Evolutionary conservation across 345 rosid genomes (phyloP), one percentile per base, ranked within the genome.

Genomic region (Luvunga scandens): DNA sequence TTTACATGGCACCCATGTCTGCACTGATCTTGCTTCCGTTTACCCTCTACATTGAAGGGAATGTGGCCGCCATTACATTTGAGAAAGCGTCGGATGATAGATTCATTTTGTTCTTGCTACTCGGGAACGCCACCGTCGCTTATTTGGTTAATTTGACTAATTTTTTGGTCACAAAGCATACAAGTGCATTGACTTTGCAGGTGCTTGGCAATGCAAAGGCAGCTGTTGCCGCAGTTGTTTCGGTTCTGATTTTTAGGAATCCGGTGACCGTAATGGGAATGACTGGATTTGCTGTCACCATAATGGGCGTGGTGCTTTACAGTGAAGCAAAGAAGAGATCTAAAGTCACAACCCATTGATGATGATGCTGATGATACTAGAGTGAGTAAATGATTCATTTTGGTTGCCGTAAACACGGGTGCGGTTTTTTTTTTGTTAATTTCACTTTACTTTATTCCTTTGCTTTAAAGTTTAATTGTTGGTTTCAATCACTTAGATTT

Each of bases 261-360:
- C 99, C 99, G 70, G 99, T 96, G 79, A 92, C 95, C 0, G 88
- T 85, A 67, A 96, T 96, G 98, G 99, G 99, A 30, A 81, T 92
- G 75, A 80, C 98, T 1, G 99, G 99, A 50, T 96, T 96, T 28
- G 98, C 87, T 0, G 97, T 91, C 18, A 96, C 99, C 0, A 77
- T 96, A 72, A 94, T 94, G 98, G 99, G 99, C 1, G 99, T 96
- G 77, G 95, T 91, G 87, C 93, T 94, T 75, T 96, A 96, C 86
- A 89, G 98, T 75, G 99, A 96, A 87, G 99, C 99, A n/a, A 96
- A 84, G 94, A 96, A 96, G 95, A 90, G 99, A 85, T 96, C 97
- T n/a, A 96, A 94, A 86, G 89, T 84, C 28, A 86, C 89, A 72
- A 75, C 86, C 31, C 88, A 88, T 59, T 86, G 87, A 89, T 63